Evolutionary conservation across 768 basidiomycete genomes (phyloP), one percentile per base, ranked within the genome.

Genomic region (Serendipita indica): DNA sequence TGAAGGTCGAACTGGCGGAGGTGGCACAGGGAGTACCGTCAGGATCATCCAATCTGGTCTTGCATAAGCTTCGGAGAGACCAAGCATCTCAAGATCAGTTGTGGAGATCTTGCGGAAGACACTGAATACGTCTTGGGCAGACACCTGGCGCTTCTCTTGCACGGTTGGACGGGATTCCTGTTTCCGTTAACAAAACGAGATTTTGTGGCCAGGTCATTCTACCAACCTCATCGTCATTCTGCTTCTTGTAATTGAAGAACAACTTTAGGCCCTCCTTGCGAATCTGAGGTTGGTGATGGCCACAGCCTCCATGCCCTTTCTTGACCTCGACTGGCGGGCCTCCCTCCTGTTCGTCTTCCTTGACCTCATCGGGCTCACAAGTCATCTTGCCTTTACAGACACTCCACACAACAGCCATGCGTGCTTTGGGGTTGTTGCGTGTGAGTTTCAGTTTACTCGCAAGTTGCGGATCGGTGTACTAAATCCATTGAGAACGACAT

Each of bases 1-100:
- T 72, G 91, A 94, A 0, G 96, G 96, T 52, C 96, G 89, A 58
- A 99, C 96, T 5, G 96, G 91, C 3, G 94, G 94, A 1, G 96
- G 96, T 1, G 96, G 96, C 0, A 99, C 94, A 33, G 96, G 96
- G 69, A 98, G 79, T 34, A 97, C 91, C 0, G 96, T 98, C 39
- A 98, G 74, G 64, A 99, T 96, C 96, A 99, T 98, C 96, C 96
- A 99, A 66, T 97, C 91, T 2, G 96, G 96, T 39, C 93, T 82
- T 4, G 96, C 94, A 68, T 96, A 98, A 68, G 90, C 89, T 60
- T 92, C 89, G 27, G 88, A 93, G 7, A 98, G 81, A 34, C 96
- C 96, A 63, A 98, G 80, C 27, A 92, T 75, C 62, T 83, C 79
- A 14, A 98, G 77, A 68, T 98, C 94, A 12, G 81, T 78, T 61